These are phyloP conservation scores for Aechmea fasciata DNA, from an alignment of 176 grass and related monocot genomes.

Conservation along the genomic window DNA sequence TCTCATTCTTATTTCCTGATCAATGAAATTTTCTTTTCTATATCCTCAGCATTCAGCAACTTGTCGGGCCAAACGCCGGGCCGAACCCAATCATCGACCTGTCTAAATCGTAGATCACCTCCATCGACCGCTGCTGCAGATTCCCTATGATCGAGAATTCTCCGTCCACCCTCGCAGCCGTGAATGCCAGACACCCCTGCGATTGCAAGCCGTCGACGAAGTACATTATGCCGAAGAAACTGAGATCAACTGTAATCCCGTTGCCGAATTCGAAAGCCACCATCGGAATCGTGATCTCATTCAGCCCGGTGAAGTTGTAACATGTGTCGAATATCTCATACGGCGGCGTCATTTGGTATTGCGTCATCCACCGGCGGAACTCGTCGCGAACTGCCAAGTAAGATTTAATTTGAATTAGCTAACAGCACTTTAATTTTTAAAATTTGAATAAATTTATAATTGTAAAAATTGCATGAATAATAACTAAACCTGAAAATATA, in stretches of 20 bases:
- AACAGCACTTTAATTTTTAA: too few relatives aligned
- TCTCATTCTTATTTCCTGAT: too few relatives aligned
- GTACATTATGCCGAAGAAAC: background rate
- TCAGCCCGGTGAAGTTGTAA: slow-evolving; percentile 30
- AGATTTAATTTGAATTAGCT: background rate
- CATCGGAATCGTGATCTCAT: slow-evolving; percentile 5
- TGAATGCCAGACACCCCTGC: slow-evolving; percentile 28
- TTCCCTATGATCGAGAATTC: slow-evolving; percentile 26
- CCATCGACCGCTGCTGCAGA: slow-evolving; percentile 31
- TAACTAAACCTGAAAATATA: too few relatives aligned
- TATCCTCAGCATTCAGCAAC: background rate
- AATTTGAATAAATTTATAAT: too few relatives aligned
- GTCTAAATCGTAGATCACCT: slow-evolving; percentile 29
- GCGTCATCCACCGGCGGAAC: slow-evolving; percentile 27
- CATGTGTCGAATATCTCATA: slow-evolving; percentile 17
- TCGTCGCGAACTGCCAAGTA: slow-evolving; percentile 22
- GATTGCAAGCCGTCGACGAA: background rate
- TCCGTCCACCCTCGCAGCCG: background rate
- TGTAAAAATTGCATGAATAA: too few relatives aligned
- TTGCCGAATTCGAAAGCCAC: slow-evolving; percentile 22
- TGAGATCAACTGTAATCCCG: slow-evolving; percentile 14
- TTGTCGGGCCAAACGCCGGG: slow-evolving; percentile 7
- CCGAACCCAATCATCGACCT: slow-evolving; percentile 24
- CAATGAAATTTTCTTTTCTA: too few relatives aligned
- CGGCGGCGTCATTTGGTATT: slow-evolving; percentile 12